Conservation (phyloP, 2,329 filamentous ascomycete genomes). For the Fusarium sp. region DNA sequence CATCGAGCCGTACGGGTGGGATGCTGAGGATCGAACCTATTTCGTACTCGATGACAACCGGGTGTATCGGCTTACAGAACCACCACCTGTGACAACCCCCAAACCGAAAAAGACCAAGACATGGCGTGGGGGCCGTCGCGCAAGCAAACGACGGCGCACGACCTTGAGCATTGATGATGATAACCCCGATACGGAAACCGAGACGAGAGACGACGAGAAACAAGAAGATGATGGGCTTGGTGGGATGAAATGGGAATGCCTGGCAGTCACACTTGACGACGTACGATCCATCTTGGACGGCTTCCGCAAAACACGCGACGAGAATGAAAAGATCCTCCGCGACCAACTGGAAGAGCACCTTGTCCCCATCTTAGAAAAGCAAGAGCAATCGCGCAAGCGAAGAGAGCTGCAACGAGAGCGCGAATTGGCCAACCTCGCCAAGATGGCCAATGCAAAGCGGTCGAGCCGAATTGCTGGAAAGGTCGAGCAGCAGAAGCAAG, state of each 20-base stretch:
- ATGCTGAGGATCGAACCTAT: constrained; percentile 86
- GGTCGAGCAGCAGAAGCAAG: constrained; percentile 79
- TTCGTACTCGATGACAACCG: constrained; percentile 95
- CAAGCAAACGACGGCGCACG: constrained; percentile 78
- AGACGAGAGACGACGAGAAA: constrained; percentile 46
- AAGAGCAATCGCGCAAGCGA: constrained; percentile 79
- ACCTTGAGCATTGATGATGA: constrained; percentile 49
- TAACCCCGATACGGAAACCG: constrained; percentile 53
- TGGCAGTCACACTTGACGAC: constrained; percentile 85
- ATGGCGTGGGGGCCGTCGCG: constrained; percentile 65
- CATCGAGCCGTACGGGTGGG: constrained; percentile 89
- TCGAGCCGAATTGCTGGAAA: constrained; percentile 90
- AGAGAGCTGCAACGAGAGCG: constrained; percentile 77
- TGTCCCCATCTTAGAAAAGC: constrained; percentile 85
- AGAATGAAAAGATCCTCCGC: constrained; percentile 84
- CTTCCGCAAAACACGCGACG: constrained; percentile 81
- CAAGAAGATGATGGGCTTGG: constrained; percentile 74
- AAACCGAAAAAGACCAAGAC: constrained; percentile 73
- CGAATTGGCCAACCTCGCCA: constrained; percentile 84
- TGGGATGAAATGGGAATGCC: constrained; percentile 88
- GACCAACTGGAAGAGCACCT: constrained; percentile 81
- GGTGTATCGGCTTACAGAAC: constrained; percentile 88
- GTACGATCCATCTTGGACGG: constrained; percentile 77
- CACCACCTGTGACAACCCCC: constrained; percentile 73
- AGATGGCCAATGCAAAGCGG: constrained; percentile 92